A percentile compares a stretch with the other conserved stretches of the same genome.
Conservation (phyloP, 2,329 filamentous ascomycete genomes). For the Hirsutella rhossiliensis region DNA sequence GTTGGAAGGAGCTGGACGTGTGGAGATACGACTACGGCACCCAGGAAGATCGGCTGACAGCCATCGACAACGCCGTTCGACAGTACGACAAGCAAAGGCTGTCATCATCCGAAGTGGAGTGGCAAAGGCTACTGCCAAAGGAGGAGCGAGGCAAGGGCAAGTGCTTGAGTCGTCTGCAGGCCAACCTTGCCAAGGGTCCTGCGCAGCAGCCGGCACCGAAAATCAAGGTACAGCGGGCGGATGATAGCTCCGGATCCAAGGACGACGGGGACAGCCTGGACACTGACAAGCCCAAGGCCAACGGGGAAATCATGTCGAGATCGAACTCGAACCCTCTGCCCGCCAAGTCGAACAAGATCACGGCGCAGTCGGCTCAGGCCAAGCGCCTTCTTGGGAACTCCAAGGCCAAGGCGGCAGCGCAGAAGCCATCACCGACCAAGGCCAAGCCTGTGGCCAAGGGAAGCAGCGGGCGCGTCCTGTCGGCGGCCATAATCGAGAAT, state of each 20-base stretch:
- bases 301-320: slow-evolving; percentile 32
- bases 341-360: slow-evolving; percentile 43
- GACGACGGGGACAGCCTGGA: slow-evolving; percentile 21
- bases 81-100: slow-evolving; percentile 48
- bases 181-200: slow-evolving; percentile 39
- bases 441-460: slow-evolving; percentile 19
- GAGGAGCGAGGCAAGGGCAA: slow-evolving; percentile 47
- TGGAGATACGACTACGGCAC: slow-evolving; percentile 47
- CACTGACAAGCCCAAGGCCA: slow-evolving; percentile 16
- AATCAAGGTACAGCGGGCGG: slow-evolving; percentile 36
- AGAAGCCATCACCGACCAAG: slow-evolving; percentile 30
- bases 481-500: slow-evolving; percentile 43
- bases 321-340: slow-evolving; percentile 38
- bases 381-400: slow-evolving; percentile 36
- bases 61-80: slow-evolving; percentile 48
- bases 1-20: slow-evolving; percentile 53
- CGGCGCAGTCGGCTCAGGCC: slow-evolving; percentile 39
- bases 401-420: slow-evolving; percentile 19
- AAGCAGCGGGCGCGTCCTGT: slow-evolving; percentile 34
- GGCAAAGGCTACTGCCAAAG: slow-evolving; percentile 47
- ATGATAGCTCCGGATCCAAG: slow-evolving; percentile 30
- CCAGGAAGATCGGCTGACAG: slow-evolving; percentile 42
- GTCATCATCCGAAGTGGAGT: slow-evolving; percentile 42
- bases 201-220: slow-evolving; percentile 33
- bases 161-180: slow-evolving; percentile 49